Evolutionary conservation across 176 grass and related monocot species (phyloP).

Genomic region (Carex scoparia): DNA sequence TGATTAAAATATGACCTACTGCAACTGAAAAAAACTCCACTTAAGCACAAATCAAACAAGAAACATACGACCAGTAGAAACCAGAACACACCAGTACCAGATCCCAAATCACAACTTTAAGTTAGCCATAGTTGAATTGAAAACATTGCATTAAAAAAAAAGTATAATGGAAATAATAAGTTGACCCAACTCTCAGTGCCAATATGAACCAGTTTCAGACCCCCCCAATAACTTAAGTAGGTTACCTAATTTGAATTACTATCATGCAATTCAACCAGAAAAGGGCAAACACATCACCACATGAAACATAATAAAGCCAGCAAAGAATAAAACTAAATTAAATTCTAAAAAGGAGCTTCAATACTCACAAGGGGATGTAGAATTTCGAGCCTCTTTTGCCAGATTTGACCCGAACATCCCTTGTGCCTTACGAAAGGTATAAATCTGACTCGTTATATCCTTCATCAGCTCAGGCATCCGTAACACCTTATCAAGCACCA

Average conservation of each 20-base stretch:
- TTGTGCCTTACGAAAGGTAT: constrained; percentile 77
- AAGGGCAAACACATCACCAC: background rate
- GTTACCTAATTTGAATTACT: background rate
- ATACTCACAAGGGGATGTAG: constrained; percentile 59
- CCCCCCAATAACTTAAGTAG: background rate
- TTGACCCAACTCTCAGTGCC: background rate
- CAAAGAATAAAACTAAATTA: background rate
- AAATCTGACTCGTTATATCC: constrained; percentile 69
- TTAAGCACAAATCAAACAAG: background rate
- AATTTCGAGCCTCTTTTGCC: constrained; percentile 81
- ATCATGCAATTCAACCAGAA: constrained; percentile 4
- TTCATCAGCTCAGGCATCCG: constrained; percentile 66
- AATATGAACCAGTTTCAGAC: background rate
- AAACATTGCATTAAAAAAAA: background rate
- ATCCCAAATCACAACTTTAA: background rate
- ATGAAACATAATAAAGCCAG: background rate
- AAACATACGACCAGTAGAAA: background rate
- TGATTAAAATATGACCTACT: background rate
- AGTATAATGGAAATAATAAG: background rate
- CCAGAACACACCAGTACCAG: background rate
- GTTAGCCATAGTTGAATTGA: background rate
- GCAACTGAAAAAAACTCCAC: background rate
- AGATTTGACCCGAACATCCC: constrained; percentile 88
- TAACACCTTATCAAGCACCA: constrained; percentile 74
- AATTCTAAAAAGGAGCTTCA: background rate